phyloP scores from a whole-genome alignment of 2,329 filamentous ascomycete genomes.

The Emergomyces africanus region DNA sequence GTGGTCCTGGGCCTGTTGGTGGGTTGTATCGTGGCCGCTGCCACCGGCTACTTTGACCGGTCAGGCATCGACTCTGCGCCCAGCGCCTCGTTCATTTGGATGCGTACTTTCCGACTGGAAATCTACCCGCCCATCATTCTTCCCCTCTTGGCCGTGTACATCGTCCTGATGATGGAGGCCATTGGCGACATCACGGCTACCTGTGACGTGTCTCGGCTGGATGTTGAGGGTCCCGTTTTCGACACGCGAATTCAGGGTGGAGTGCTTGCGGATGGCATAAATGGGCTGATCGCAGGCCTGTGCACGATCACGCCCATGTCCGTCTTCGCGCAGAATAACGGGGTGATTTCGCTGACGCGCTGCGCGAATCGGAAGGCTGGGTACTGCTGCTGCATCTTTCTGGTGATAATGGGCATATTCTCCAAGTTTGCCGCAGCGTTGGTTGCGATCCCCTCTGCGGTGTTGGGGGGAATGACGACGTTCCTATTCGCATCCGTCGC shows the following conservation, averaged over 20 bases:
- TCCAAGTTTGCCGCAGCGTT: slow-evolving; percentile 58
- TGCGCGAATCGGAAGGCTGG: slow-evolving; percentile 57
- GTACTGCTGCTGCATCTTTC: slow-evolving; percentile 52
- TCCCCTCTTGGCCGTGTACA: slow-evolving; percentile 44
- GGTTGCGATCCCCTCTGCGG: slow-evolving; percentile 47
- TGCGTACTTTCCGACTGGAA: slow-evolving; percentile 52
- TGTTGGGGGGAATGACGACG: slow-evolving; percentile 41
- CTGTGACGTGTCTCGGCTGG: slow-evolving; percentile 51
- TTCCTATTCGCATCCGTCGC: slow-evolving; percentile 57
- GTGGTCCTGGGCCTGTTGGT: slow-evolving; percentile 53
- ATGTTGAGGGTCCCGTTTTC: slow-evolving; percentile 51
- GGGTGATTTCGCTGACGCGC: slow-evolving; percentile 53
- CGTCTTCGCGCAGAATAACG: slow-evolving; percentile 57
- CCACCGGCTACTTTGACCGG: slow-evolving; percentile 52
- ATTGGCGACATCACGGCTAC: slow-evolving; percentile 57
- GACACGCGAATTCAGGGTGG: slow-evolving; percentile 59
- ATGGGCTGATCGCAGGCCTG: slow-evolving; percentile 49
- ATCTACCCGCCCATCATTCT: slow-evolving; percentile 55
- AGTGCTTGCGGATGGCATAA: slow-evolving; percentile 54
- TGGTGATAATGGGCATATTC: slow-evolving; percentile 57
- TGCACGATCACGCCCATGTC: slow-evolving; percentile 57
- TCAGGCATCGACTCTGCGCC: slow-evolving; percentile 48
- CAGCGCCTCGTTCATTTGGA: slow-evolving; percentile 56
- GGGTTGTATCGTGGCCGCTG: slow-evolving; percentile 54
- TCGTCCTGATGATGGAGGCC: slow-evolving; percentile 55